A percentile compares a stretch with the other conserved stretches of the same genome.
These are phyloP conservation scores for Epicoccum nigrum DNA, from an alignment of 2,329 filamentous ascomycete species.

Conservation along the genomic window DNA sequence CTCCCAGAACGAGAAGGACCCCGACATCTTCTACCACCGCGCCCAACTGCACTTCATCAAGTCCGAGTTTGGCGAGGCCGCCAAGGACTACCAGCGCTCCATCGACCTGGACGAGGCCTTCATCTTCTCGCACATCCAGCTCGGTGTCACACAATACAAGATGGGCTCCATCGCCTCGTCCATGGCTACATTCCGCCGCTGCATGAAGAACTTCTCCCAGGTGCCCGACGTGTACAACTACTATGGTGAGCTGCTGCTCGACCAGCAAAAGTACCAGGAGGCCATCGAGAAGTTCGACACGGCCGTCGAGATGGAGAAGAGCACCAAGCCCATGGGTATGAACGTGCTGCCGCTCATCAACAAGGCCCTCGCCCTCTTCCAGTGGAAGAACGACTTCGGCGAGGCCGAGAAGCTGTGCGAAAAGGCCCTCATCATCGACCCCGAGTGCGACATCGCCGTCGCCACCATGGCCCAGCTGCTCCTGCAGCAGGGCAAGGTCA, in stretches of 20 bases:
- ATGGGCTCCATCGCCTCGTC: constrained; percentile 97
- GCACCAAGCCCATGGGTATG: constrained; percentile 91
- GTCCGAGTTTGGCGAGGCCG: constrained; percentile 87
- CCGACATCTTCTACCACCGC: constrained; percentile 98
- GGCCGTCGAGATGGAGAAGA: constrained; percentile 98
- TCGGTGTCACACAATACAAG: constrained; percentile 99
- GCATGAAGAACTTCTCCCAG: constrained; percentile 97
- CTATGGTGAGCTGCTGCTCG: constrained; percentile 94
- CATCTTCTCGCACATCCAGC: constrained; percentile 99
- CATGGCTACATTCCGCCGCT: constrained; percentile 96
- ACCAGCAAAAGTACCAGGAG: constrained; percentile 94
- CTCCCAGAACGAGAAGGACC: constrained; percentile 83
- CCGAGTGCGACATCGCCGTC: constrained; percentile 97
- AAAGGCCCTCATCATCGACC: constrained; percentile 96
- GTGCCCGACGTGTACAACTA: constrained; percentile 99
- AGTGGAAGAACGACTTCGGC: constrained; percentile 95
- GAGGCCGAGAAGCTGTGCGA: constrained; percentile 97
- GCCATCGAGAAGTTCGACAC: constrained; percentile 98
- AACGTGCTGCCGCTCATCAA: constrained; percentile 98
- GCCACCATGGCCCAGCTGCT: constrained; percentile 98
- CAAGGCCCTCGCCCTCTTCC: constrained; percentile 95
- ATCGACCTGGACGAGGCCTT: constrained; percentile 95
- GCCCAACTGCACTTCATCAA: constrained; percentile 98
- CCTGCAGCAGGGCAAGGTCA: constrained; percentile 96
- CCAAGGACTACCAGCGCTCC: constrained; percentile 98